phyloP scores from a whole-genome alignment of 139 green algal species.

The Chlorella sorokiniana region DNA sequence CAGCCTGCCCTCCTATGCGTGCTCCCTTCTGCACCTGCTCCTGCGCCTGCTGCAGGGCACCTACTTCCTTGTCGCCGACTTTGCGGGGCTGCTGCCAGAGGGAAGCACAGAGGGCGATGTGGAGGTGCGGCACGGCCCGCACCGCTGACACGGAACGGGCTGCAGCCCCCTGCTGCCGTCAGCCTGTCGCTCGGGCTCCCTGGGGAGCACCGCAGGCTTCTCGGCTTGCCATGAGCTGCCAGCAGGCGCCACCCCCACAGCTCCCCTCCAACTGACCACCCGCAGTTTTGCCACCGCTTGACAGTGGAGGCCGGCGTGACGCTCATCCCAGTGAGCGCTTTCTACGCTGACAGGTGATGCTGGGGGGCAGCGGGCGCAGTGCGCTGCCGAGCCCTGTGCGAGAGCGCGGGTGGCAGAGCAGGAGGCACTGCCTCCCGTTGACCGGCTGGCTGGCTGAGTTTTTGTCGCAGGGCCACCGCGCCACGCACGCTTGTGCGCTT shows the following conservation, averaged over 20 bases:
- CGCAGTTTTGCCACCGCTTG: constrained; percentile 68
- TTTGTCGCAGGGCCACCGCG: constrained; percentile 12
- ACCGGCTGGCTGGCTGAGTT: too few relatives aligned
- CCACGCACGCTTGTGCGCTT: constrained; percentile 70
- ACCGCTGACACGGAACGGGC: background rate
- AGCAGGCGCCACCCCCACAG: too few relatives aligned
- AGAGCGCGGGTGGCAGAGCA: too few relatives aligned
- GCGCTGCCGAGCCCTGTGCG: too few relatives aligned
- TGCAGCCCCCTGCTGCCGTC: too few relatives aligned
- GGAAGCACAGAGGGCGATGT: constrained; percentile 37
- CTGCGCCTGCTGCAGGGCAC: constrained; percentile 57
- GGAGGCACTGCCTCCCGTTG: too few relatives aligned
- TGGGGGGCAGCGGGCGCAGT: background rate
- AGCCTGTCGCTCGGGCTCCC: too few relatives aligned
- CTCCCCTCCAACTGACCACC: too few relatives aligned
- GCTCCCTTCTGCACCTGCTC: too few relatives aligned
- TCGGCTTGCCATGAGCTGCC: too few relatives aligned
- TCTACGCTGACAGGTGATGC: constrained; percentile 43
- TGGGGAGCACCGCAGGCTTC: too few relatives aligned
- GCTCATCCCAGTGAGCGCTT: constrained; percentile 68
- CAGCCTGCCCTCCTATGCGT: too few relatives aligned
- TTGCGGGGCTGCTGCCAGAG: constrained; percentile 30
- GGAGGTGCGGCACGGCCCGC: background rate
- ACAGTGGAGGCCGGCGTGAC: constrained; percentile 76
- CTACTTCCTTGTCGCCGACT: constrained; percentile 83